These are phyloP conservation scores for Pyricularia pennisetigena DNA, from an alignment of 2,329 filamentous ascomycete species.

Conservation along the genomic window DNA sequence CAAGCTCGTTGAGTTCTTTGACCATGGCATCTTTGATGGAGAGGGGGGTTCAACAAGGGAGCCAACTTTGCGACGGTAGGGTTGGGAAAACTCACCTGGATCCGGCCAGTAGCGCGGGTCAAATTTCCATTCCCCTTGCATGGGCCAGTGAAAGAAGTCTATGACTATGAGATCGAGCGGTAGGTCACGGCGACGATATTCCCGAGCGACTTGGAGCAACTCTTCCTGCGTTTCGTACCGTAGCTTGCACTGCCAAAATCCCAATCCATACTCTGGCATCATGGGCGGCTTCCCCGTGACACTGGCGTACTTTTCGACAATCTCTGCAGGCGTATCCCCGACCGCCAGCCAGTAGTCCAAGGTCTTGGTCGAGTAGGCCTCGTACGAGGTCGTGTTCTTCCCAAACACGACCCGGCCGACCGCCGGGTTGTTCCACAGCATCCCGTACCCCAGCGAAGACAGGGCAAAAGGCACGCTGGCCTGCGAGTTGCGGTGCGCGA, in stretches of 20 bases:
- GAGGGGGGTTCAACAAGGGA: no score
- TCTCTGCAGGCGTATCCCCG: conserved; percentile 42
- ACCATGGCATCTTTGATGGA: conserved; percentile 53
- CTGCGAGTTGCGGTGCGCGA: conserved; percentile 58
- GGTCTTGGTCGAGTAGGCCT: conserved; percentile 44
- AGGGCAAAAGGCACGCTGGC: conserved; percentile 54
- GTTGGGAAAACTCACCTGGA: conserved; percentile 13
- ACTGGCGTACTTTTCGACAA: conserved; percentile 43
- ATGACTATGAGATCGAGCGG: conserved; percentile 57
- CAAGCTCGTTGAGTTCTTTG: conserved; percentile 44
- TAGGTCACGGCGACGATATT: conserved; percentile 43
- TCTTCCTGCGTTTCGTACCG: conserved; percentile 58
- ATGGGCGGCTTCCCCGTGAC: conserved; percentile 51
- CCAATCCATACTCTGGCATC: conserved; percentile 60
- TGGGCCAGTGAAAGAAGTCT: conserved; percentile 60
- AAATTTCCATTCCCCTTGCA: conserved; percentile 59
- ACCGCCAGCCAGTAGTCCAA: conserved; percentile 58
- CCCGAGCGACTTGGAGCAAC: conserved; percentile 46
- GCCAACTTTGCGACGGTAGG: no score
- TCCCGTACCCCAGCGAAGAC: conserved; percentile 49
- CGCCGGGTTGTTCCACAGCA: conserved; percentile 58
- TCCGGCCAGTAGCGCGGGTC: conserved; percentile 56
- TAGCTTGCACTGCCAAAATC: conserved; percentile 61
- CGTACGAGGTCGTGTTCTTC: conserved; percentile 51
- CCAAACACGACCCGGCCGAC: conserved; percentile 52